Evolutionary conservation across 2,329 filamentous ascomycete genomes (phyloP).

Genomic region (Neonectria hederae): DNA sequence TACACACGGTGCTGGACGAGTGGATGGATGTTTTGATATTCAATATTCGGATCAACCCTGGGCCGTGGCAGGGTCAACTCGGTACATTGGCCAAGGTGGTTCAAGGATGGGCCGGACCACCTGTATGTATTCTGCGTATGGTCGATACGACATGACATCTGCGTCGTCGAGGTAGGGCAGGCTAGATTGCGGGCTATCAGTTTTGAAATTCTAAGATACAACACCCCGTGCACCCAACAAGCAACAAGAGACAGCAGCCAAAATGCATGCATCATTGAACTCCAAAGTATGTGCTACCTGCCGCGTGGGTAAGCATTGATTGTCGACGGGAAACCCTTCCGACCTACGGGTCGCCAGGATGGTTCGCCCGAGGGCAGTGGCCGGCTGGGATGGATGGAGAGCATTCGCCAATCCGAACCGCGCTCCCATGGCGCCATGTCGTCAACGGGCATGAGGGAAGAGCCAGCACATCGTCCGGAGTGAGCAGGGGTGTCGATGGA

Average conservation of each 20-base stretch:
- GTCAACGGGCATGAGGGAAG: conserved; percentile 34
- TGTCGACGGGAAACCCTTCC: conserved; percentile 14
- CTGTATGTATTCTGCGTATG: conserved; percentile 12
- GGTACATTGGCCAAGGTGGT: conserved; percentile 18
- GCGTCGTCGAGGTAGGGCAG: conserved; percentile 35
- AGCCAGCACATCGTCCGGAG: conserved; percentile 33
- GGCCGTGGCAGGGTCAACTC: conserved; percentile 15
- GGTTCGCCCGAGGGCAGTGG: conserved; percentile 33
- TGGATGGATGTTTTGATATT: conserved; percentile 18
- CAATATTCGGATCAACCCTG: conserved; percentile 28
- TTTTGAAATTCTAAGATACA: conserved; percentile 36
- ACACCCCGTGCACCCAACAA: conserved; percentile 23
- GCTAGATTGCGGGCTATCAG: conserved; percentile 27
- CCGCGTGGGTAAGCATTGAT: conserved; percentile 17
- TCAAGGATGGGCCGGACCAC: conserved; percentile 17
- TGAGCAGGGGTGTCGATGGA: conserved; percentile 30
- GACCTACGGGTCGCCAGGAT: conserved; percentile 25
- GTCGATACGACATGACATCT: conserved; percentile 35
- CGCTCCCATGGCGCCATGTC: conserved; percentile 31
- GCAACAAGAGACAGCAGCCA: conserved; percentile 13
- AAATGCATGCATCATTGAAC: conserved; percentile 34
- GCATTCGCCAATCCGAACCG: conserved; percentile 27
- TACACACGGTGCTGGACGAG: conserved; percentile 1
- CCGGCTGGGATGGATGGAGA: conserved; percentile 19
- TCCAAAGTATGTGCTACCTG: conserved; percentile 23